Evolutionary conservation across 768 basidiomycete genomes (phyloP), one percentile per base, ranked within the genome.

Genomic region (Ramaria rubella): DNA sequence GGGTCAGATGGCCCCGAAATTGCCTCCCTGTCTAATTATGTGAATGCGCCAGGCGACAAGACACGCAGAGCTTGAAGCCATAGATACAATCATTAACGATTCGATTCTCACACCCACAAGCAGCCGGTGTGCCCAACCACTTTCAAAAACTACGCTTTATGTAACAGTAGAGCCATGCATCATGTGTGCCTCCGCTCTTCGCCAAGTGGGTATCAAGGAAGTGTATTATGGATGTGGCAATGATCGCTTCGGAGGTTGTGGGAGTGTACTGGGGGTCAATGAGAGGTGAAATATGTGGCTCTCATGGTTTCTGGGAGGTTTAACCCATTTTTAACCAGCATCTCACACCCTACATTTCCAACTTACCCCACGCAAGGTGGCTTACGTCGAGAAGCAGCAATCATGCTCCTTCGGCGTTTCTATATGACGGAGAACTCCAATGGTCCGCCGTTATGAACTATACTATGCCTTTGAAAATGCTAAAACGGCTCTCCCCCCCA

Each of bases 161-260:
- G 96, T 98, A 51, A 99, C 96, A 4, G 96, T 99, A 52, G 95
- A 99, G 71, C 96, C 95, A 0, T 99, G 96, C 71, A 93, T 98
- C 68, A 98, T 98, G 96, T 99, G 96, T 62, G 92, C 94, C 12
- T 93, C 91, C 23, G 96, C 95, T 11, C 78, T 99, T 31, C 81
- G 95, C 53, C 96, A 98, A 71, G 71, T 95, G 60, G 94, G 94
- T 15, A 91, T 99, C 63, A 84, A 83, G 57, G 78, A 86, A 61
- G 95, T 97, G 5, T 88, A 83, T 59, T 98, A 90, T 67, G 96
- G 96, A 1, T 95, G 93, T 68, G 87, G 81, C 21, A 99, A 99
- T 68, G 95, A 96, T 60, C 80, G 94, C 58, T 98, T 99, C 62
- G 95, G 96, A 8, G 96, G 96, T 3, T 95, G 93, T 69, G 95